Evolutionary conservation across 345 rosid genomes (phyloP), one percentile per base, ranked within the genome.

Genomic region (Camelina sativa): DNA sequence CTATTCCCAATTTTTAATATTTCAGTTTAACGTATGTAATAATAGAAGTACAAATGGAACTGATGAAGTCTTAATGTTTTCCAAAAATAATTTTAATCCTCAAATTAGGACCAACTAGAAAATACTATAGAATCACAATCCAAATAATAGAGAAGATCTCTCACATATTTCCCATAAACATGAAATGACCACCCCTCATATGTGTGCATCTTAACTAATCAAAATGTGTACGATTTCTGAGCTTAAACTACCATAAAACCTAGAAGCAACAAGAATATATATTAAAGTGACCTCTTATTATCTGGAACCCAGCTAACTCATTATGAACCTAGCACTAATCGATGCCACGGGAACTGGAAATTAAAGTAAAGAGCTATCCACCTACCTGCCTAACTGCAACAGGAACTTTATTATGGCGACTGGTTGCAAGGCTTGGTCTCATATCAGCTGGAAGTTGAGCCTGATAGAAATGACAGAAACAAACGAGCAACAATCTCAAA

Each of bases 371-470:
- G 40, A 30, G 12, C 41, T 72, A 34, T 23, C n/a, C 40, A 62
- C 30, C 58, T 84, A 92, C 99, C 99, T 90, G 92, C 80, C 99
- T 92, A 57, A 90, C 91, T 34, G 99, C 81, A 65, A 85, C 23
- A 34, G 99, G 88, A 73, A 95, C 80, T 84, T 95, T 92, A 74
- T 90, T 89, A 72, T 92, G 96, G 75, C 76, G 89, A 80, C 90
- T 68, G 30, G 87, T 76, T 48, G 91, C 97, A 72, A 86, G 80
- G 62, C 53, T 81, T 63, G 99, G 97, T 80, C 83, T 88, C 99
- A 90, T 90, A 77, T 95, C 92, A 37, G 48, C 76, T 44, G 99
- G 98, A 60, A 92, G 83, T 78, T 87, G 97, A 82, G 90, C 97
- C 99, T 95, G 89, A 73, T 62, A 79, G 69, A 66, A 80, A 82